phyloP scores from a whole-genome alignment of 2,329 filamentous ascomycete genomes.

The Davidsoniella virescens region DNA sequence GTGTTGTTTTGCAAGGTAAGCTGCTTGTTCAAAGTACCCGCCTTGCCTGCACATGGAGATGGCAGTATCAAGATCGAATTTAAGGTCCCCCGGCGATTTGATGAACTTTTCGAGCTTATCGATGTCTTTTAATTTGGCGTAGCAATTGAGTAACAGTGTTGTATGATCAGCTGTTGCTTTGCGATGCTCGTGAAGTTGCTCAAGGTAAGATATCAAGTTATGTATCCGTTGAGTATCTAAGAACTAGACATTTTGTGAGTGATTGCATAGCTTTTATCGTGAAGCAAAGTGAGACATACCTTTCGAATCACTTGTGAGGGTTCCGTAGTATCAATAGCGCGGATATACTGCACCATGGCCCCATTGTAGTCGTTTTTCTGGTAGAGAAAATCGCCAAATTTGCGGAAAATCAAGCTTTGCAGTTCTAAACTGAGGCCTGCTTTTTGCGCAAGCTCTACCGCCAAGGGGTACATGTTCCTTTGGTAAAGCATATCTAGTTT shows the following conservation, averaged over 20 bases:
- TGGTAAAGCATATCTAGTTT: conserved; percentile 89
- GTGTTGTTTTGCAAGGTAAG: conserved; percentile 86
- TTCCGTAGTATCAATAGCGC: conserved; percentile 89
- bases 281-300: conserved; percentile 25
- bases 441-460: conserved; percentile 85
- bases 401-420: conserved; percentile 82
- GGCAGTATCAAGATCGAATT: conserved; percentile 92
- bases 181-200: conserved; percentile 87
- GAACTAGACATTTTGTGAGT: conserved; percentile 39
- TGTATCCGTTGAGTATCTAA: conserved; percentile 94
- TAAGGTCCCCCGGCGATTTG: conserved; percentile 82
- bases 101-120: conserved; percentile 94
- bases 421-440: conserved; percentile 63
- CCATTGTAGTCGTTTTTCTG: conserved; percentile 92
- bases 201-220: conserved; percentile 91
- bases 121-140: conserved; percentile 94
- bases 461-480: conserved; percentile 77
- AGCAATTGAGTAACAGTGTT: conserved; percentile 86
- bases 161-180: conserved; percentile 92
- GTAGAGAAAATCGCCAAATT: conserved; percentile 87
- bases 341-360: conserved; percentile 97
- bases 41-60: conserved; percentile 96
- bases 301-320: conserved; percentile 93
- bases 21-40: conserved; percentile 91
- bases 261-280: background rate